These are phyloP conservation scores for Selaginella tamariscina DNA, from an alignment of 75 land plant genomes.

Conservation along the genomic window DNA sequence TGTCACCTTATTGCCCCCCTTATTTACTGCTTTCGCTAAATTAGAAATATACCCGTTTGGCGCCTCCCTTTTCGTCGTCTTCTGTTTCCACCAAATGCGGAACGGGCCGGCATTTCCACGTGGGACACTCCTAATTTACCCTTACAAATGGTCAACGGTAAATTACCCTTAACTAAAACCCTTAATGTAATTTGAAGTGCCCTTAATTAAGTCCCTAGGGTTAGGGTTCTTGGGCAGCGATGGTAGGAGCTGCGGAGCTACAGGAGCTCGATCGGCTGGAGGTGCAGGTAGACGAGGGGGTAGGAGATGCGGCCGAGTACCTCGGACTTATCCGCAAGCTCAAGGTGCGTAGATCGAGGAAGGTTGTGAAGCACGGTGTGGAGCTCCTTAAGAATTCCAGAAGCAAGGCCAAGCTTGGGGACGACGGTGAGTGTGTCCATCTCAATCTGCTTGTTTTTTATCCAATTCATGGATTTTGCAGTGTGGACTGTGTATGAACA, in stretches of 20 bases:
- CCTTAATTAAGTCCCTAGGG: no score
- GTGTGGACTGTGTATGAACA: constrained; percentile 92
- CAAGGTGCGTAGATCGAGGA: constrained; percentile 58
- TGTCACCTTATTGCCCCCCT: no score
- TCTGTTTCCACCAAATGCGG: no score
- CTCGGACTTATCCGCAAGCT: constrained; percentile 56
- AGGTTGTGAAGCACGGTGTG: constrained; percentile 54
- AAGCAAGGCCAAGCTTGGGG: constrained; percentile 51
- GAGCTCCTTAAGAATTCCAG: constrained; percentile 58
- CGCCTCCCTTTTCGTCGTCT: no score
- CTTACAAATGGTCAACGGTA: no score
- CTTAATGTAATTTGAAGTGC: no score
- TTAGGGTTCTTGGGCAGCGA: no score
- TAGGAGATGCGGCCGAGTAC: constrained; percentile 64
- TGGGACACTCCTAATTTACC: no score
- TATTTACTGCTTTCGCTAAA: no score
- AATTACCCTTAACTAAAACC: no score
- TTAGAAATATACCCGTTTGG: no score
- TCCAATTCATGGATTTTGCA: constrained; percentile 19
- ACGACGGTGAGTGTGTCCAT: constrained; percentile 39
- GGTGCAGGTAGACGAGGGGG: constrained; percentile 67
- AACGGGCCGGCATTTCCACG: no score
- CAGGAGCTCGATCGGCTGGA: constrained; percentile 48
- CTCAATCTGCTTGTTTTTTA: not conserved
- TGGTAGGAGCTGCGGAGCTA: constrained; percentile 65